Base-by-base conservation (phyloP, 2,329 filamentous ascomycete species). In the Rasamsonia emersonii region DNA sequence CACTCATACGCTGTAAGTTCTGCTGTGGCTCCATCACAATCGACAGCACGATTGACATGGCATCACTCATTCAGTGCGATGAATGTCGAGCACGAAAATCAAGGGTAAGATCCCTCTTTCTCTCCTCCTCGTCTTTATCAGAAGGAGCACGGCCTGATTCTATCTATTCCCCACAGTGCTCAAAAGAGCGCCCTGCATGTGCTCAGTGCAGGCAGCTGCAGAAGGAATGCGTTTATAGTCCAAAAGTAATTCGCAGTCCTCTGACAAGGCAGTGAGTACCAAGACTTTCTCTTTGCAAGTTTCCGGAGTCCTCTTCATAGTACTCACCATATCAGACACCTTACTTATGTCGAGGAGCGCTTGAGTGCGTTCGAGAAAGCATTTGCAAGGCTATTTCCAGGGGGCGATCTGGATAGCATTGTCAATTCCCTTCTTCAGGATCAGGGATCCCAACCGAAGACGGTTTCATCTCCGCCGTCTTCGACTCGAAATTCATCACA, bases 181-280 rank as follows among this genome's bases (percentile, higher is more conserved):
- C 59, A 9, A 63, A 62, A 46, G 58, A 60, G 40, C 53, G 50
- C 31, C 60, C 60, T 19, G 43, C 44, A 28, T 64, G 60, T 37
- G 38, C 51, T 19, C 52, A 58, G 45, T 63, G 60, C 39, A 49
- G 47, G 35, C 59, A 62, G 34, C 39, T 62, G 31, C 50, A 53
- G 33, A 59, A 58, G 37, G 49, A 58, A 37, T 64, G 60, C 47
- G 51, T 52, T 17, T 64, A 64, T 41, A 62, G 60, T 33, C 58
- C 57, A 2, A 62, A 60, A 41, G 42, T 60, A n/a, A 50, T 51
- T 24, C 48, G 60, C 28, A 63, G 59, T 31, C 59, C 60, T 24
- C 44, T 64, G 31, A 64, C 60, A 18, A 47, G 60, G 36, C 58
- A 61, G 56, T 62, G 44, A 48, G 56, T 49, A 28, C 19, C n/a